phyloP scores from a whole-genome alignment of 768 basidiomycete species.

The Rhodotorula kratochvilovae region DNA sequence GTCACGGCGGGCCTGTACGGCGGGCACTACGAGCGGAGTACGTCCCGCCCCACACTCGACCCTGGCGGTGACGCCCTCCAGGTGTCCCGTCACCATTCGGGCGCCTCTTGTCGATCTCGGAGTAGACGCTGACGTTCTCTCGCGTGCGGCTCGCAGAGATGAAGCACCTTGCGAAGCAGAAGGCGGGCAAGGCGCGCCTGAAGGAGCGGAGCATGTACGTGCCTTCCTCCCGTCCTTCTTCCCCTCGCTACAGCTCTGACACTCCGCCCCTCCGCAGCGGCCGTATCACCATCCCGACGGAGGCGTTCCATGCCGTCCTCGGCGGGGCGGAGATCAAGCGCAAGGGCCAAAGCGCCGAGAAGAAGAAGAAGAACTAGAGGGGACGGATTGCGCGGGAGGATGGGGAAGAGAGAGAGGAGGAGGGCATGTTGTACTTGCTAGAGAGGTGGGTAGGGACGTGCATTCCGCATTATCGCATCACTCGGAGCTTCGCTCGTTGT shows the following conservation, averaged over 20 bases:
- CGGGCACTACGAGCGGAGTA: not conserved
- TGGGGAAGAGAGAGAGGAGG: not conserved
- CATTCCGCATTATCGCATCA: too few species aligned
- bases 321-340: conserved; percentile 42
- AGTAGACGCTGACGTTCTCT: too few species aligned
- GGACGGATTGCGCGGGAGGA: not conserved
- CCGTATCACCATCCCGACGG: conserved; percentile 64
- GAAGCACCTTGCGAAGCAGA: conserved; percentile 61
- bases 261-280: conserved; percentile 15
- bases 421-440: not conserved
- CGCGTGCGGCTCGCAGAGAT: conserved; percentile 33
- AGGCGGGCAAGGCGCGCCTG: conserved; percentile 83
- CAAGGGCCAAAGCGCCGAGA: conserved; percentile 15
- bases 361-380: not conserved
- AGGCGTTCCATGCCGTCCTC: conserved; percentile 89
- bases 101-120: too few species aligned
- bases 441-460: too few species aligned
- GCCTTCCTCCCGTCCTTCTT: not conserved
- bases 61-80: too few species aligned
- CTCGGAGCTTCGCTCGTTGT: too few species aligned
- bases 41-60: not conserved
- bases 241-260: not conserved
- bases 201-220: conserved; percentile 67
- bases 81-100: too few species aligned
- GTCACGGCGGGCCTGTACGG: not conserved